Conservation (phyloP, 768 basidiomycete genomes). For the Infundibulicybe gibba region DNA sequence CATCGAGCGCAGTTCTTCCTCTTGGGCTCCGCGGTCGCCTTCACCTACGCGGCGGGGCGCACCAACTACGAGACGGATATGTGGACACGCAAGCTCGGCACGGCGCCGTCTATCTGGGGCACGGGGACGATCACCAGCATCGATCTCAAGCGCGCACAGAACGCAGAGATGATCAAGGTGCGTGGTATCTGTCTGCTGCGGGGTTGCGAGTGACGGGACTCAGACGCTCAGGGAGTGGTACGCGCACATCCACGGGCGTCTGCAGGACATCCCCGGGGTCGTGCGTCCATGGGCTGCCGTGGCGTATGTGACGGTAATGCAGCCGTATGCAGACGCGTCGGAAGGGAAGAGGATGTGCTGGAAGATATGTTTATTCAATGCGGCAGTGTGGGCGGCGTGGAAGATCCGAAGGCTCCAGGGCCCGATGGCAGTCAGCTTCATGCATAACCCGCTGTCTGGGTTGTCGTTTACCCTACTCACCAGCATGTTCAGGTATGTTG, state of each 20-base stretch:
- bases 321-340: conserved; percentile 61
- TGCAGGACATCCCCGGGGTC: conserved; percentile 30
- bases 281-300: conserved; percentile 39
- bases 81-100: conserved; percentile 43
- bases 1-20: conserved; percentile 46
- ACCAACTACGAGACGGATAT: conserved; percentile 63
- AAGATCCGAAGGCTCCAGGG: conserved; percentile 59
- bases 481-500: conserved; percentile 72
- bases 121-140: conserved; percentile 36
- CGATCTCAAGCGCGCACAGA: conserved; percentile 48
- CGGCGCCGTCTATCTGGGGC: conserved; percentile 28
- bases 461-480: conserved; percentile 75
- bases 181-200: conserved; percentile 7
- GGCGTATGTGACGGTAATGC: conserved; percentile 50
- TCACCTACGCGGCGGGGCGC: conserved; percentile 46
- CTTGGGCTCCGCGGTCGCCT: conserved; percentile 43
- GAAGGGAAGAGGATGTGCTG: conserved; percentile 75
- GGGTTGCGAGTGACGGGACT: neutral
- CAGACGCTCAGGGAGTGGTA: conserved; percentile 29
- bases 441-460: conserved; percentile 80
- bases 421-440: conserved; percentile 66
- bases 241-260: conserved; percentile 21
- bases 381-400: conserved; percentile 74
- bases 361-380: conserved; percentile 70
- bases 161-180: conserved; percentile 49